A percentile compares a stretch with the other conserved stretches of the same genome.
Evolutionary conservation across 306 rosid species (phyloP).

Genomic region (Sindora glabra): DNA sequence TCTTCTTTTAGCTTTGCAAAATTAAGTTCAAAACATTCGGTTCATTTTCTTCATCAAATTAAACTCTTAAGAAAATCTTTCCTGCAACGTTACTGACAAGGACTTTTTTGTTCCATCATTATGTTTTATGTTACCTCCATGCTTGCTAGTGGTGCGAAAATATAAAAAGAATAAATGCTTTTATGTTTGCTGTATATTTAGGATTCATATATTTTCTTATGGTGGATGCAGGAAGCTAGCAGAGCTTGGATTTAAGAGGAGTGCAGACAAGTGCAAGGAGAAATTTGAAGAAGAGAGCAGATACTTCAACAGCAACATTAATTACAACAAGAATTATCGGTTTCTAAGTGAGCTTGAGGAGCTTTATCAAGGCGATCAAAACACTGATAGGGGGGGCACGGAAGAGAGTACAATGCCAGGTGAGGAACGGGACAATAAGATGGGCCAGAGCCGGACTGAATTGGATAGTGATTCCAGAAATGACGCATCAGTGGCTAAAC

Average conservation of each 20-base stretch:
- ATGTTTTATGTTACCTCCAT: too few species aligned
- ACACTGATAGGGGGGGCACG: neutral
- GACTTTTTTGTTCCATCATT: too few species aligned
- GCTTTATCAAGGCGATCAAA: conserved; percentile 31
- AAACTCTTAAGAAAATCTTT: too few species aligned
- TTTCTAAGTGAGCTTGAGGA: conserved; percentile 53
- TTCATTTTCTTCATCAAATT: too few species aligned
- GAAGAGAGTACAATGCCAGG: conserved; percentile 15
- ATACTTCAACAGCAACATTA: conserved; percentile 48
- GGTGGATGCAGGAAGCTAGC: conserved; percentile 66
- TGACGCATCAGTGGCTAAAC: neutral
- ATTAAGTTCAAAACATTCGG: neutral
- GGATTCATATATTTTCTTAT: conserved; percentile 19
- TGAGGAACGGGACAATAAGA: conserved; percentile 1
- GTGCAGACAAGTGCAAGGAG: conserved; percentile 79
- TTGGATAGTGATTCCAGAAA: too few species aligned
- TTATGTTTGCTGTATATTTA: conserved; percentile 10
- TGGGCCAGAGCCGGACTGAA: conserved; percentile 11
- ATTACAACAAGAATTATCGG: conserved; percentile 40
- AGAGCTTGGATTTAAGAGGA: conserved; percentile 68
- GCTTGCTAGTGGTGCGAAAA: too few species aligned
- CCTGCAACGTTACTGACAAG: too few species aligned
- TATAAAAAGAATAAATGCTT: conserved; percentile 36
- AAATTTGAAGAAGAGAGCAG: conserved; percentile 76
- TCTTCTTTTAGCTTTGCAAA: too few species aligned